Evolutionary conservation across 352 stramenopile species (phyloP).

Genomic region (Globisporangium camurandrum): DNA sequence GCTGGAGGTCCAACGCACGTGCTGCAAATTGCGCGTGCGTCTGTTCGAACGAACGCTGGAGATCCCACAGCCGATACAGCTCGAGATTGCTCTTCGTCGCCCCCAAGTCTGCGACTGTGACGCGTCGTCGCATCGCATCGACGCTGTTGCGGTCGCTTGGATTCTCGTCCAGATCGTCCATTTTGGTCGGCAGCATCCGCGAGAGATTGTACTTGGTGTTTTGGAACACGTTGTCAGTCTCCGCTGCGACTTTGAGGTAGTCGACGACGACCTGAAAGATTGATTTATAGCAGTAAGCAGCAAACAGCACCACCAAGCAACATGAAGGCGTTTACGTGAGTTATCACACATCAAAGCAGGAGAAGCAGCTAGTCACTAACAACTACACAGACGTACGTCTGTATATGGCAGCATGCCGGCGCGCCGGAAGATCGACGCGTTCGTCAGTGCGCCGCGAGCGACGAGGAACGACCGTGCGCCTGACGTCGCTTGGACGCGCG

Average conservation of each 20-base stretch:
- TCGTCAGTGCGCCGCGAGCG: conserved; percentile 71
- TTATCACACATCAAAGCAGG: too few relatives aligned
- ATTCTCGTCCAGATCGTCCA: conserved; percentile 22
- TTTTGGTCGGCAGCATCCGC: conserved; percentile 71
- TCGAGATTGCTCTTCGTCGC: conserved; percentile 53
- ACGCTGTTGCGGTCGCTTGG: not conserved
- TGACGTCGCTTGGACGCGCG: conserved; percentile 46
- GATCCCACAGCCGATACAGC: conserved; percentile 70
- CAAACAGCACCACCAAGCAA: not conserved
- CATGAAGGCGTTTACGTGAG: too few relatives aligned
- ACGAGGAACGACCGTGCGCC: conserved; percentile 75
- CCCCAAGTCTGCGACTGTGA: conserved; percentile 52
- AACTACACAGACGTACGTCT: conserved; percentile 26
- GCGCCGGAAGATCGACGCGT: conserved; percentile 76
- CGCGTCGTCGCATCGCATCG: conserved; percentile 1
- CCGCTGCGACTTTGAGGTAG: conserved; percentile 65
- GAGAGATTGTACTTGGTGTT: conserved; percentile 90
- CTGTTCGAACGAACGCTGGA: conserved; percentile 48
- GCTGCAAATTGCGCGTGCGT: conserved; percentile 43
- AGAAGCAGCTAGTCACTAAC: too few relatives aligned
- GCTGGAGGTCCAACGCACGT: conserved; percentile 26
- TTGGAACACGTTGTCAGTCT: conserved; percentile 84
- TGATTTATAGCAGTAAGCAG: not conserved
- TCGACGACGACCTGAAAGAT: conserved; percentile 32
- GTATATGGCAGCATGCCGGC: conserved; percentile 52